These are phyloP conservation scores for Amanita exitialis DNA, from an alignment of 768 basidiomycete species.

Conservation along the genomic window DNA sequence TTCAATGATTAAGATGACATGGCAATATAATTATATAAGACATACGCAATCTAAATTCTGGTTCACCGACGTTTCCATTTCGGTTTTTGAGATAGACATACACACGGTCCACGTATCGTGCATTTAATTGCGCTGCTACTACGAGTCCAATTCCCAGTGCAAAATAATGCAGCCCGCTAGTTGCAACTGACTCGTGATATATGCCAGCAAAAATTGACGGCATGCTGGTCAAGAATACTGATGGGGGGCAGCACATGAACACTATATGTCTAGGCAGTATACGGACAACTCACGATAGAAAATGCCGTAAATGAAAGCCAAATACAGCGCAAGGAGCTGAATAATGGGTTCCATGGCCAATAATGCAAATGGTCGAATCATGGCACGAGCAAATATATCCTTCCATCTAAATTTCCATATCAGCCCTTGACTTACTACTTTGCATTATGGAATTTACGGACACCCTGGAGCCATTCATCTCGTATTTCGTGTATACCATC, in stretches of 20 bases:
- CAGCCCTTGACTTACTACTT: background rate
- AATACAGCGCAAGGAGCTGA: constrained; percentile 56
- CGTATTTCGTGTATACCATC: constrained; percentile 38
- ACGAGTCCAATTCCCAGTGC: constrained; percentile 58
- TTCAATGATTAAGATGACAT: background rate
- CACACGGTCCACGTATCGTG: constrained; percentile 42
- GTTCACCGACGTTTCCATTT: constrained; percentile 34
- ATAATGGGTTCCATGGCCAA: constrained; percentile 55
- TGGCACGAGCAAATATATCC: constrained; percentile 36
- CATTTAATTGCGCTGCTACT: constrained; percentile 42
- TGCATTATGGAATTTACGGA: constrained; percentile 16
- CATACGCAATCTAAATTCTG: constrained; percentile 41
- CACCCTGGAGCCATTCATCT: constrained; percentile 30
- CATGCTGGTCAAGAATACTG: constrained; percentile 61
- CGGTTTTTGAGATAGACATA: constrained; percentile 40
- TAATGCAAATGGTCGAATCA: constrained; percentile 58
- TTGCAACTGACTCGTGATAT: constrained; percentile 47
- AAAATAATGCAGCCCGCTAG: constrained; percentile 61
- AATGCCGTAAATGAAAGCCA: constrained; percentile 60
- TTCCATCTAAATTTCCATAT: constrained; percentile 30
- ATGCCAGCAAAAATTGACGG: constrained; percentile 43
- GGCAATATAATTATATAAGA: constrained; percentile 3
- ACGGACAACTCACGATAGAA: constrained; percentile 36
- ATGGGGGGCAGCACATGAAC: background rate
- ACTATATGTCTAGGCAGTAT: background rate